These are phyloP conservation scores for Trichoderma lentiforme DNA, from an alignment of 2,329 filamentous ascomycete species.

Conservation along the genomic window DNA sequence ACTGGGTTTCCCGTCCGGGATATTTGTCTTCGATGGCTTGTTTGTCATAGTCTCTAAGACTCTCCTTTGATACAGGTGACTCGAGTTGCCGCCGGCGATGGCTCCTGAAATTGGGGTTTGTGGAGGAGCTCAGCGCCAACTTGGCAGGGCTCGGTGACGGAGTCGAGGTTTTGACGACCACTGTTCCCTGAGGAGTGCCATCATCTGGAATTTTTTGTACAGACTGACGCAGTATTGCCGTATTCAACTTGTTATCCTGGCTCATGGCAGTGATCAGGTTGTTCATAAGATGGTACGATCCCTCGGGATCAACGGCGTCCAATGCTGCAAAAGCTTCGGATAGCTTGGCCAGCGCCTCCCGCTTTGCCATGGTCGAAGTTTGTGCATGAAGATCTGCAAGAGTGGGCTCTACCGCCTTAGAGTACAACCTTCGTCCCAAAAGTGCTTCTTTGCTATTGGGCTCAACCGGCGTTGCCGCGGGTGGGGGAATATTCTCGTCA, in stretches of 20 bases:
- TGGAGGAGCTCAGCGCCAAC: conserved; percentile 72
- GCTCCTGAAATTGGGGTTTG: conserved; percentile 80
- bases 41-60: conserved; percentile 50
- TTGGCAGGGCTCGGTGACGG: conserved; percentile 54
- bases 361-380: conserved; percentile 62
- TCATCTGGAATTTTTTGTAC: conserved; percentile 41
- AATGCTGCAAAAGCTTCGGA: conserved; percentile 83
- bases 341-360: conserved; percentile 77
- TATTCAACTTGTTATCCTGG: conserved; percentile 62
- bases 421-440: conserved; percentile 77
- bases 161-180: conserved; percentile 53
- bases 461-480: conserved; percentile 45
- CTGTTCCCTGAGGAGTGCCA: conserved; percentile 52
- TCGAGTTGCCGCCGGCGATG: conserved; percentile 65
- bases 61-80: conserved; percentile 39
- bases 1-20: conserved; percentile 51
- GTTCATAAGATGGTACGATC: conserved; percentile 79
- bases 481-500: conserved; percentile 64
- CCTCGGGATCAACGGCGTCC: conserved; percentile 85
- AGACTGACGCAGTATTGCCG: conserved; percentile 43
- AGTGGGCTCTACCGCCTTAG: conserved; percentile 75
- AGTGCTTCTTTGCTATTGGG: conserved; percentile 74
- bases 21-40: conserved; percentile 50
- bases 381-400: conserved; percentile 86
- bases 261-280: conserved; percentile 71